A percentile compares a stretch with the other conserved stretches of the same genome.
phyloP scores from a whole-genome alignment of 2,329 filamentous ascomycete species.

The Fusarium buharicum region DNA sequence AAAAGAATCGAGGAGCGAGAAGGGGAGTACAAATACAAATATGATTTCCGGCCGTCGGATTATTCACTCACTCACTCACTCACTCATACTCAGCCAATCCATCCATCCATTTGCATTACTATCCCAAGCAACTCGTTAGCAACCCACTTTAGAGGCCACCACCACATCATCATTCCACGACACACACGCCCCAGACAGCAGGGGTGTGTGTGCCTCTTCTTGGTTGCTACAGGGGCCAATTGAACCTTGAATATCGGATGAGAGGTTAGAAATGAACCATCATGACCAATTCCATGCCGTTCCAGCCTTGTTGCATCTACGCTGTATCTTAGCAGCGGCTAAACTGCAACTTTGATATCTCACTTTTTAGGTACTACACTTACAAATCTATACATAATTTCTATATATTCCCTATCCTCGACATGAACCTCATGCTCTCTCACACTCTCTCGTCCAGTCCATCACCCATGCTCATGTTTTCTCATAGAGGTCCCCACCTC shows the following conservation, averaged over 20 bases:
- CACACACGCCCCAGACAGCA: conserved; percentile 18
- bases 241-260: conserved; percentile 21
- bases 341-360: background rate
- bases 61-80: conserved; percentile 17
- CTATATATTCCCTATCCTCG: too few relatives aligned
- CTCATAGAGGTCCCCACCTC: too few relatives aligned
- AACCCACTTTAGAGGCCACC: conserved; percentile 20
- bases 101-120: background rate
- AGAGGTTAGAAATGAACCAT: conserved; percentile 27
- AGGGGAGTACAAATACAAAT: conserved; percentile 42
- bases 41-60: conserved; percentile 37
- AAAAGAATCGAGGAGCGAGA: conserved; percentile 19
- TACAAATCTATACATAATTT: conserved; percentile 8
- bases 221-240: conserved; percentile 15
- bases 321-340: background rate
- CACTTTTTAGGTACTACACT: background rate
- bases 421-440: background rate
- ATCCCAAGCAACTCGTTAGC: background rate
- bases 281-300: background rate
- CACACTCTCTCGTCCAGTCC: background rate
- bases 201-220: background rate
- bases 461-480: background rate
- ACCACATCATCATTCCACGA: conserved; percentile 36
- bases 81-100: background rate
- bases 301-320: background rate